Evolutionary conservation across 139 green algal species (phyloP).

Genomic region (Diplosphaera chodatii): DNA sequence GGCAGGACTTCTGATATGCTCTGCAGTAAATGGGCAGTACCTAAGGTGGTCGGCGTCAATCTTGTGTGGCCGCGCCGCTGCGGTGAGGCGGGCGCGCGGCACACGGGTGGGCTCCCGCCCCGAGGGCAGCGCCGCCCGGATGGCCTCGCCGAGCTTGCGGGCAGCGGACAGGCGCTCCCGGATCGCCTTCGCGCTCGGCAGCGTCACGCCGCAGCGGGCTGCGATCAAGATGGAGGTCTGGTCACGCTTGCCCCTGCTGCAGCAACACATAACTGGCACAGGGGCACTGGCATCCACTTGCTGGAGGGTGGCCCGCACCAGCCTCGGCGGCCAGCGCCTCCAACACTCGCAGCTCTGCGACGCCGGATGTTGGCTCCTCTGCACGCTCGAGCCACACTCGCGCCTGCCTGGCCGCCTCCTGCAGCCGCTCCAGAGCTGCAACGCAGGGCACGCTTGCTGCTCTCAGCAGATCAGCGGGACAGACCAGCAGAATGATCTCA

Average conservation of each 20-base stretch:
- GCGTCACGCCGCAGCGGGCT: conserved; percentile 9
- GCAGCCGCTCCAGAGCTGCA: conserved; percentile 18
- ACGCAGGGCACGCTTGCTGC: too few species aligned
- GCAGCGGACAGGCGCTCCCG: conserved; percentile 23
- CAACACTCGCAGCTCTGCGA: conserved; percentile 22
- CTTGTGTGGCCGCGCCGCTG: background rate
- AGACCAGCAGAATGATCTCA: too few species aligned
- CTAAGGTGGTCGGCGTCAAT: background rate
- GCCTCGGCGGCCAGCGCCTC: conserved; percentile 27
- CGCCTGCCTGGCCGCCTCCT: conserved; percentile 8
- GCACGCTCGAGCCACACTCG: conserved; percentile 8
- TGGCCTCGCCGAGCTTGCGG: conserved; percentile 29
- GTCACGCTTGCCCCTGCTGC: too few species aligned
- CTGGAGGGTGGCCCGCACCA: conserved; percentile 14
- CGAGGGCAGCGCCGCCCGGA: conserved; percentile 22
- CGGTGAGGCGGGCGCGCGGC: background rate
- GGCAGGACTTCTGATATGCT: too few species aligned
- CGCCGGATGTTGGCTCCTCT: background rate
- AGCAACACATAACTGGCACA: too few species aligned
- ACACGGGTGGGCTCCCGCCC: background rate
- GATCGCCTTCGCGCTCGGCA: conserved; percentile 39
- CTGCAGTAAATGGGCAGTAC: too few species aligned
- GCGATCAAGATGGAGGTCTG: too few species aligned
- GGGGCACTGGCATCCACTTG: too few species aligned
- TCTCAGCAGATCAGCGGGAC: too few species aligned